Evolutionary conservation across 1,139 yeast genomes (phyloP), one percentile per base, ranked within the genome.

Genomic region (Geotrichum australiense): DNA sequence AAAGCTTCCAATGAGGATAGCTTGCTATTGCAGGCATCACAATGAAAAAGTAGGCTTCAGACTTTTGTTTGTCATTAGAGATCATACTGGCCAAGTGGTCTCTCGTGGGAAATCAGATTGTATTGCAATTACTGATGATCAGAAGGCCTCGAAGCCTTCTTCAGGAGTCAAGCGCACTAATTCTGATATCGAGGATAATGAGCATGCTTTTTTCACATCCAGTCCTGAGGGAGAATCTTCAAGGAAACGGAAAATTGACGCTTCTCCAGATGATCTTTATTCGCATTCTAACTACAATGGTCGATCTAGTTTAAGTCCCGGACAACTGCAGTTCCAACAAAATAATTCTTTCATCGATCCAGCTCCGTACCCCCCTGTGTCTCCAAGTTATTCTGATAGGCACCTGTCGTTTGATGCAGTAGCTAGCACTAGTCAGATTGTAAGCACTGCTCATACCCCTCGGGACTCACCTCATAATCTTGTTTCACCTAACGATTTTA

Each of bases 11-110:
- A 84, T 94, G 18, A 74, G 96, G 65, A 76, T 87, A 36, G 87
- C 89, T n/a, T 87, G 96, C 60, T 87, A 87, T 61, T 87, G 96
- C 62, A 76, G 96, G 53, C 96, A 87, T 61, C 96, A 87, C 64
- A 77, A 78, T 55, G 94, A 86, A 53, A 66, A 77, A 18, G 73
- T 73, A 41, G 96, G 96, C 1, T 87, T 87, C 65, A 63, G 71
- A 54, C 68, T 85, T 22, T 67, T 84, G 40, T 77, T 85, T 52
- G 77, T 83, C 4, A 57, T 85, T 41, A 78, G 73, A 50, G 77
- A 86, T 57, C 58, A 67, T 42, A 57, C 66, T 12, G 83, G 79
- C 21, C 66, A 70, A 23, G 73, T 85, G 5, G 71, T 87, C 24
- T 94, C 87, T 11, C 79, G 80, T 54, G 78, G 77, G 34, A 60